Evolutionary conservation across 169 alveolate genomes (phyloP), one percentile per base, ranked within the genome.

Genomic region (Eimeria tenella): DNA sequence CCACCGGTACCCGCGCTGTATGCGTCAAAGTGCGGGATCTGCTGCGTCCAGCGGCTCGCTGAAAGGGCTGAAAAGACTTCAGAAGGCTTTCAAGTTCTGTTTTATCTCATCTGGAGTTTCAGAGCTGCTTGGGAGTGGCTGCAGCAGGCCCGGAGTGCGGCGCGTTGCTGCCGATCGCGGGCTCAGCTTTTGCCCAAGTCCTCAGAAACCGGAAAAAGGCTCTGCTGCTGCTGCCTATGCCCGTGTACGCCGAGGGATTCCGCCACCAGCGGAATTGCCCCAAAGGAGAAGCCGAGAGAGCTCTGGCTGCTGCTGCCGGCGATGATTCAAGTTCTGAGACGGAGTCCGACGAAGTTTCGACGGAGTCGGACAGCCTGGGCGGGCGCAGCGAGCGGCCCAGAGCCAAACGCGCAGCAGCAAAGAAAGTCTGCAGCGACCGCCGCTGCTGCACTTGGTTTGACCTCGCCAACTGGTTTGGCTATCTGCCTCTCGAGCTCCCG

Each of bases 361-460:
- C 55, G 23, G 62, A 74, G 58, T 49, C 55, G 88, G 19, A 19
- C 42, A 68, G 79, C 79, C 19, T 4, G 4, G n/a, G 42, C 6
- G 71, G 56, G 21, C n/a, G 53, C 6, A 53, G n/a, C 19, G 23
- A 52, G 19, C 25, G 56, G 21, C 7, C 53, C n/a, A 9, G 23
- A 15, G 88, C 13, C 1, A 5, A 68, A 17, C 79, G 31, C n/a
- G 13, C 25, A 23, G 79, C 15, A 23, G 73, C 71, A 4, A 55
- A 55, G 49, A 79, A 90, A 50, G 25, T 82, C 82, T 91, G 95
- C 75, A 25, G 65, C 25, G 95, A 91, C 74, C 65, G 84, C 13
- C 95, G 95, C 19, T 91, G 95, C 65, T 70, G 86, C 65, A 91
- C 95, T 11, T 91, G 95, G 95, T 91, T 91, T 50, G 96, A 94